Conservation (phyloP, 2,329 filamentous ascomycete species). For the Penicillium sp. region DNA sequence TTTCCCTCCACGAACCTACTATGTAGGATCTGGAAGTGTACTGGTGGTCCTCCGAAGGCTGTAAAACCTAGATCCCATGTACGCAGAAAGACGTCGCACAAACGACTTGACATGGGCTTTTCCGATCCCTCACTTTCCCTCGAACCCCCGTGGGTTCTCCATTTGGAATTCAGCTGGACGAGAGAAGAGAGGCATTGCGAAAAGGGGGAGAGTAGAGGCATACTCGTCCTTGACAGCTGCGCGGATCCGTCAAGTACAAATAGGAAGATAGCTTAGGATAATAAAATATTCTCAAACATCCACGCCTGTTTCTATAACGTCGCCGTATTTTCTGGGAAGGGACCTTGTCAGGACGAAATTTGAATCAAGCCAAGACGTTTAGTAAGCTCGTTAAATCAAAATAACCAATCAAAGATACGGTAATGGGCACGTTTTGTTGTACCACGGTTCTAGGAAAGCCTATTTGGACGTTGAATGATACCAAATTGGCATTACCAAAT, state of each 20-base stretch:
- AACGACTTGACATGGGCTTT: constrained; percentile 21
- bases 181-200: constrained; percentile 7
- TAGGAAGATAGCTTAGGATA: neutral
- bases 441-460: neutral
- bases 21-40: constrained; percentile 68
- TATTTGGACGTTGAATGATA: neutral
- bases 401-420: too few species aligned
- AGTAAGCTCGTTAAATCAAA: neutral
- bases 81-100: constrained; percentile 36
- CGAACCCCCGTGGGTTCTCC: neutral
- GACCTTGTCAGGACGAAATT: too few species aligned
- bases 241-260: neutral
- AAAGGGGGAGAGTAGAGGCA: constrained; percentile 5
- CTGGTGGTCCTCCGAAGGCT: constrained; percentile 64
- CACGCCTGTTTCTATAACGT: too few species aligned
- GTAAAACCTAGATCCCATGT: constrained; percentile 65
- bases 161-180: constrained; percentile 1
- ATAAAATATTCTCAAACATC: neutral
- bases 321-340: too few species aligned
- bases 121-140: neutral
- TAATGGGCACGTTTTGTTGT: too few species aligned
- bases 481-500: neutral
- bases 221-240: neutral
- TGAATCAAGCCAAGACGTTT: neutral
- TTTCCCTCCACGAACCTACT: constrained; percentile 57